Percentiles rank a stretch among this genome's conserved stretches.
Evolutionary conservation across 768 basidiomycete species (phyloP).

Genomic region (Naematelia encephala): DNA sequence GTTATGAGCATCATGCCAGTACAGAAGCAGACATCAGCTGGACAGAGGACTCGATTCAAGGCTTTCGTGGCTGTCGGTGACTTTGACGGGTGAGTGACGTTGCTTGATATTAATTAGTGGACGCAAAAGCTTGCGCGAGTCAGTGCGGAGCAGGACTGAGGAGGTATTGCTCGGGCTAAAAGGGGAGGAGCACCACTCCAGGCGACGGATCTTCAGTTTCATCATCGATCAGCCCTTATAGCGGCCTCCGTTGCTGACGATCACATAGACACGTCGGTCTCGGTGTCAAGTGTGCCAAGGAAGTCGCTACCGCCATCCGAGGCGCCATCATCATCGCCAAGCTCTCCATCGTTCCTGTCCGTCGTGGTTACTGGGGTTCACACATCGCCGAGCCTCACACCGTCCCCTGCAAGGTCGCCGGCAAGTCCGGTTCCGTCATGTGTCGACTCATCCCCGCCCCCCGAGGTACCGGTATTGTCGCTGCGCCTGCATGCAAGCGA

Average conservation of each 20-base stretch:
- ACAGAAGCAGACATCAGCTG: constrained; percentile 99
- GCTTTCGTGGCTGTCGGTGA: constrained; percentile 99
- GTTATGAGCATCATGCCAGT: constrained; percentile 99
- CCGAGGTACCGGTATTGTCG: constrained; percentile 98
- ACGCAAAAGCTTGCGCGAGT: neutral
- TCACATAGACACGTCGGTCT: constrained; percentile 75
- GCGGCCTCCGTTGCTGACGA: neutral
- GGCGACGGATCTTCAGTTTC: no score
- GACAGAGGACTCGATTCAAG: constrained; percentile 99
- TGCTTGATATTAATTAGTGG: neutral
- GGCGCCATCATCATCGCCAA: constrained; percentile 99
- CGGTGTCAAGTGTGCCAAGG: constrained; percentile 99
- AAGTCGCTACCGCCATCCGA: constrained; percentile 98
- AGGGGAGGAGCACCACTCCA: no score
- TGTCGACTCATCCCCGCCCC: constrained; percentile 98
- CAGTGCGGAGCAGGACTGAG: neutral
- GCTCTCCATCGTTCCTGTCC: constrained; percentile 94
- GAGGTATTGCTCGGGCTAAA: no score
- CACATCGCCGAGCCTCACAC: constrained; percentile 99
- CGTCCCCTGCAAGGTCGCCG: constrained; percentile 95
- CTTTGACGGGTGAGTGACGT: constrained; percentile 66
- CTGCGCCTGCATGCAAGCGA: constrained; percentile 95
- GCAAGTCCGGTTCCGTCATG: constrained; percentile 99
- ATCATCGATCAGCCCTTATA: neutral
- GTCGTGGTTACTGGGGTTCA: constrained; percentile 99